These are phyloP conservation scores for Yamadazyma membranifaciens DNA, from an alignment of 1,139 yeast species.

Conservation along the genomic window DNA sequence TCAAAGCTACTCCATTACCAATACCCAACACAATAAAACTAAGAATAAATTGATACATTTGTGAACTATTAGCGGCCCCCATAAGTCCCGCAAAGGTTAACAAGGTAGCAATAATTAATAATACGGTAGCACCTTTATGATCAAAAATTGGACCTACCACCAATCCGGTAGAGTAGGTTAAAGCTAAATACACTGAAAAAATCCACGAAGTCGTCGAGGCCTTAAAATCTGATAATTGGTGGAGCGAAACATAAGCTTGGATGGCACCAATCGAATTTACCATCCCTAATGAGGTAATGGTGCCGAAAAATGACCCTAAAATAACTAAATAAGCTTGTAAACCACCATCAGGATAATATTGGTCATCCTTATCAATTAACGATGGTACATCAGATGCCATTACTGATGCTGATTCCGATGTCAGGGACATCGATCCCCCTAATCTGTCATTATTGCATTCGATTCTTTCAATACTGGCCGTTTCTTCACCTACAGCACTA, in stretches of 20 bases:
- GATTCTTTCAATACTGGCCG: too few species aligned
- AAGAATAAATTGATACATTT: constrained; percentile 34
- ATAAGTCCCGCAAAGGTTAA: constrained; percentile 32
- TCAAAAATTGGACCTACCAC: constrained; percentile 40
- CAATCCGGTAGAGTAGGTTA: constrained; percentile 31
- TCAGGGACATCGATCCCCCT: not conserved
- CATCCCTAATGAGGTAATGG: constrained; percentile 56
- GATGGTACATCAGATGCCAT: not conserved
- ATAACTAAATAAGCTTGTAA: constrained; percentile 56
- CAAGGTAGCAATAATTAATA: constrained; percentile 25
- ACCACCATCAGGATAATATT: constrained; percentile 63
- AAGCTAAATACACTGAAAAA: constrained; percentile 33
- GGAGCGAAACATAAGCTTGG: constrained; percentile 54
- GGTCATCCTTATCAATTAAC: constrained; percentile 8
- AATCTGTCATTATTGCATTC: not conserved
- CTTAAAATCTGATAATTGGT: constrained; percentile 45
- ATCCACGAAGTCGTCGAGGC: constrained; percentile 47
- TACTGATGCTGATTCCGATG: not conserved
- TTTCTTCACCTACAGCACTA: too few species aligned
- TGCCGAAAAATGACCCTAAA: constrained; percentile 59
- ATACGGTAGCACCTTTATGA: constrained; percentile 27
- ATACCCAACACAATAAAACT: constrained; percentile 34
- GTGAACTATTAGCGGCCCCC: constrained; percentile 29
- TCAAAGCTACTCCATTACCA: constrained; percentile 35
- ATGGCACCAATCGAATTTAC: constrained; percentile 61